Conservation (phyloP, 331 rosid genomes). For the Acacia pycnantha region DNA sequence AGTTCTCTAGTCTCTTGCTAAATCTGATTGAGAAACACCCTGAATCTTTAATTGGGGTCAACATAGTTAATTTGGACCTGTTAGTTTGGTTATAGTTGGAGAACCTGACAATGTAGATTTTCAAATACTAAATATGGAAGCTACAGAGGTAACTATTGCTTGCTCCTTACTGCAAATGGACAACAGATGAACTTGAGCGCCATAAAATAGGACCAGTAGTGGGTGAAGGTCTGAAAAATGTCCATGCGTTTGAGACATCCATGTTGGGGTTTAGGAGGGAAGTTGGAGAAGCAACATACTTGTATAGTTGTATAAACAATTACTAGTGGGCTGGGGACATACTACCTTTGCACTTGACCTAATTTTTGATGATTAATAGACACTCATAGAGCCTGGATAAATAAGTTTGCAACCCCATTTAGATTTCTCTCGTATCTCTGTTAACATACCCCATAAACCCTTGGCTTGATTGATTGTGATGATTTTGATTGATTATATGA, state of each 20-base stretch:
- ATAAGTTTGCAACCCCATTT: not conserved
- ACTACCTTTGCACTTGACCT: not conserved
- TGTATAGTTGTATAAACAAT: not conserved
- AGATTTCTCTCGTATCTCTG: not conserved
- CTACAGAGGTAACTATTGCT: not conserved
- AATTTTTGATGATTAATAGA: not conserved
- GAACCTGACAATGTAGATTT: not conserved
- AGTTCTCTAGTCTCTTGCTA: not conserved
- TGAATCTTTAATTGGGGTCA: not conserved
- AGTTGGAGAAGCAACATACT: not conserved
- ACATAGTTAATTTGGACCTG: not conserved
- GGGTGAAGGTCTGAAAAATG: not conserved
- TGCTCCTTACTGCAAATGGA: not conserved
- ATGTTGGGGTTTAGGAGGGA: not conserved
- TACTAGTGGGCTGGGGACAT: not conserved
- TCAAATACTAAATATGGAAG: not conserved
- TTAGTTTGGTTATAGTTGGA: not conserved
- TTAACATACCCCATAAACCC: not conserved
- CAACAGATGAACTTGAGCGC: not conserved
- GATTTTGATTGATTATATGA: no score
- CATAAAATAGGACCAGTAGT: not conserved
- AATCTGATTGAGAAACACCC: not conserved
- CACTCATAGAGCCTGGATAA: not conserved
- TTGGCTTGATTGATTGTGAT: no score
- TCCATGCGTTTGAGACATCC: not conserved